Percentiles rank a stretch among this genome's conserved stretches.
Evolutionary conservation across 176 grass and related monocot species (phyloP).

Genomic region (Juncus inflexus): DNA sequence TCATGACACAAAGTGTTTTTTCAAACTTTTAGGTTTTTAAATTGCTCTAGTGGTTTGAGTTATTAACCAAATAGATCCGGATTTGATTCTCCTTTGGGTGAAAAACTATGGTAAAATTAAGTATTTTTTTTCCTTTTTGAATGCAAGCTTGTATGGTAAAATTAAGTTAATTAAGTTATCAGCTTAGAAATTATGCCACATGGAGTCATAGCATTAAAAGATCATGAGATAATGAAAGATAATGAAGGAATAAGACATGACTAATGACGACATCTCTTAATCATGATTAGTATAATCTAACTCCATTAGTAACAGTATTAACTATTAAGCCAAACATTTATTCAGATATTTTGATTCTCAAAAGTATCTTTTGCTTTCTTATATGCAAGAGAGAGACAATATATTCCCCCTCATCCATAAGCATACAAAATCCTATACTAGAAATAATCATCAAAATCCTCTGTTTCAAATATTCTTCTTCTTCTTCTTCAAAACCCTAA

Average conservation of each 20-base stretch:
- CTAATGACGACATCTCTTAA: not conserved
- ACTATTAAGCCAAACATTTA: not conserved
- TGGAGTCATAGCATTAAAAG: not conserved
- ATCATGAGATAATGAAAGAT: not conserved
- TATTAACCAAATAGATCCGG: not conserved
- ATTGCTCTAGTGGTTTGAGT: not conserved
- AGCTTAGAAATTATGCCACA: slow-evolving; percentile 2
- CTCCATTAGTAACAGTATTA: not conserved
- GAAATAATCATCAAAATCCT: not conserved
- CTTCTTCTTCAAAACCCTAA: slow-evolving; percentile 9
- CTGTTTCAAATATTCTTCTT: not conserved
- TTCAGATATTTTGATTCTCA: slow-evolving; percentile 16
- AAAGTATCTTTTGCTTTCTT: slow-evolving; percentile 10
- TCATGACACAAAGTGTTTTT: not conserved
- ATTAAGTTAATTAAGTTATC: not conserved
- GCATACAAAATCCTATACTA: not conserved
- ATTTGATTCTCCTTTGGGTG: not conserved
- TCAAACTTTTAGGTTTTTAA: not conserved
- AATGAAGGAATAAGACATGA: not conserved
- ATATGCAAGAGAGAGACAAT: not conserved
- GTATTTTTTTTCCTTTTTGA: not conserved
- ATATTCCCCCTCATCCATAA: slow-evolving; percentile 21
- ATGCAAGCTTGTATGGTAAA: not conserved
- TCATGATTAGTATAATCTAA: not conserved
- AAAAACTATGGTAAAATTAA: not conserved